Conservation (phyloP, 179 eudicot species). For the Spergularia azorica region DNA sequence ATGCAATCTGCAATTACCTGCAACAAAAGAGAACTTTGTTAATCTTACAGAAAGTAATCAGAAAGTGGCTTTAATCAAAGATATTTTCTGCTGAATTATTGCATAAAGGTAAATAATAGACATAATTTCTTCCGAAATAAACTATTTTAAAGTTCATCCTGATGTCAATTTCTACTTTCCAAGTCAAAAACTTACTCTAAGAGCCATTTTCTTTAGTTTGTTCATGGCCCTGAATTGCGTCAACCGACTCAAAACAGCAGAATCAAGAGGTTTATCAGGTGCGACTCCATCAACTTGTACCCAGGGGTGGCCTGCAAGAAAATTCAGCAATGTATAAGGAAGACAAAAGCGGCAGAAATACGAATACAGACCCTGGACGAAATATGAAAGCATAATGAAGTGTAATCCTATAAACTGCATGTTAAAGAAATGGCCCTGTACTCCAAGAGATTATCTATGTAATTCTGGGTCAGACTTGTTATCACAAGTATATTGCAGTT, state of each 20-base stretch:
- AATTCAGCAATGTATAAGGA: slow-evolving; percentile 17
- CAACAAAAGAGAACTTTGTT: slow-evolving; percentile 8
- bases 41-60: background rate
- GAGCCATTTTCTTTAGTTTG: slow-evolving; percentile 73
- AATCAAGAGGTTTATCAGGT: slow-evolving; percentile 70
- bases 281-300: slow-evolving; percentile 67
- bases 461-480: background rate
- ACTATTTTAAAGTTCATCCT: background rate
- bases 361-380: background rate
- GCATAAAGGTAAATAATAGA: background rate
- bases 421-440: background rate
- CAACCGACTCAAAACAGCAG: slow-evolving; percentile 68
- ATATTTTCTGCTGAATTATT: background rate
- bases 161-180: background rate
- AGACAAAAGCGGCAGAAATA: background rate
- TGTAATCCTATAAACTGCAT: no score
- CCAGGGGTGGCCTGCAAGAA: slow-evolving; percentile 68
- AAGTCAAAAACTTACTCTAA: slow-evolving; percentile 50
- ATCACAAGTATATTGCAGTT: background rate
- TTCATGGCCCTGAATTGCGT: slow-evolving; percentile 72
- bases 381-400: background rate
- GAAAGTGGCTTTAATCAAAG: background rate
- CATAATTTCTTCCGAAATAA: background rate
- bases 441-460: background rate
- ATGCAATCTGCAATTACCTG: slow-evolving; percentile 86